A percentile compares a stretch with the other conserved stretches of the same genome.
Conservation (phyloP, 1,284 basidiomycete genomes). For the Fomitiporia mediterranea region DNA sequence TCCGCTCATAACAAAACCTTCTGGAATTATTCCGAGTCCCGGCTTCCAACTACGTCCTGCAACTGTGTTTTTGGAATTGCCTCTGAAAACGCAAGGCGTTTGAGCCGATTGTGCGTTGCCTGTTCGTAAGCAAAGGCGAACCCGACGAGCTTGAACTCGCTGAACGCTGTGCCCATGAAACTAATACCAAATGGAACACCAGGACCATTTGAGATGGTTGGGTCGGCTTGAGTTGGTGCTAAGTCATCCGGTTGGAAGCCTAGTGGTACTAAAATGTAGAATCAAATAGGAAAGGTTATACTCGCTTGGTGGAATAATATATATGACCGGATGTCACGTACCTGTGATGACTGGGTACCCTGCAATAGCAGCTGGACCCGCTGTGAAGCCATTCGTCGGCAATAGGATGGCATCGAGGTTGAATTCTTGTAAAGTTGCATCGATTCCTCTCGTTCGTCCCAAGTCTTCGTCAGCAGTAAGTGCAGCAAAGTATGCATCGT, state of each 20-base stretch:
- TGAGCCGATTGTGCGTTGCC: slow-evolving; percentile 41
- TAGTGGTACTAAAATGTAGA: slow-evolving; percentile 36
- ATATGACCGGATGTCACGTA: slow-evolving; percentile 17
- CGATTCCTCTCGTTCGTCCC: slow-evolving; percentile 41
- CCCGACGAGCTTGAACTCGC: slow-evolving; percentile 43
- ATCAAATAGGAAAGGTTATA: slow-evolving; percentile 13
- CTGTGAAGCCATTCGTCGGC: slow-evolving; percentile 31
- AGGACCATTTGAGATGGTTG: slow-evolving; percentile 33
- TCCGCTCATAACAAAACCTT: too few species aligned
- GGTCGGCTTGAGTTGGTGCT: slow-evolving; percentile 30
- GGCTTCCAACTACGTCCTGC: slow-evolving; percentile 36
- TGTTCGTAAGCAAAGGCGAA: slow-evolving; percentile 54
- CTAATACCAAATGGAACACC: slow-evolving; percentile 46
- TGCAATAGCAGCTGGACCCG: slow-evolving; percentile 35
- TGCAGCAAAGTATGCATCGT: slow-evolving; percentile 37
- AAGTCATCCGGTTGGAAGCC: slow-evolving; percentile 40
- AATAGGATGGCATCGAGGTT: slow-evolving; percentile 42
- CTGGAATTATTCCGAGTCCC: too few species aligned
- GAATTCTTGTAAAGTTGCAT: slow-evolving; percentile 38
- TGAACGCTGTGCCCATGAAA: slow-evolving; percentile 48
- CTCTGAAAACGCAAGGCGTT: slow-evolving; percentile 37
- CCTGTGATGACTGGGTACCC: slow-evolving; percentile 41
- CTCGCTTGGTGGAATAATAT: background rate
- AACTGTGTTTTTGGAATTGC: slow-evolving; percentile 51
- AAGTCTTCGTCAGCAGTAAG: slow-evolving; percentile 34